A percentile compares a stretch with the other conserved stretches of the same genome.
These are phyloP conservation scores for Coemansia umbellata DNA, from an alignment of 192 early-diverging fungal genomes.

Conservation along the genomic window DNA sequence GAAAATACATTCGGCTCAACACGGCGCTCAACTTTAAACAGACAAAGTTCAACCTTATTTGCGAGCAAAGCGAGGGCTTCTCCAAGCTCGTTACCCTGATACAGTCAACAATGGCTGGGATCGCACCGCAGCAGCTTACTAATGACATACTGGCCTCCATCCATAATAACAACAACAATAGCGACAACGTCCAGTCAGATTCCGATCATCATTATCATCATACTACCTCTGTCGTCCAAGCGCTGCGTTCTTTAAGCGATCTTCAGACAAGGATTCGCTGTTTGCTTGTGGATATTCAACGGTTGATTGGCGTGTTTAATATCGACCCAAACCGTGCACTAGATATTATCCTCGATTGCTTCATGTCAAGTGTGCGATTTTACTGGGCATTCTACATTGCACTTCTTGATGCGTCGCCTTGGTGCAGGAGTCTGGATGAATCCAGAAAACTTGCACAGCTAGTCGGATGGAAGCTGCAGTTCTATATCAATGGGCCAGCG, in stretches of 20 bases:
- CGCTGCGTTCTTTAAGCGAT: slow-evolving; percentile 19
- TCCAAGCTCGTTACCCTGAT: slow-evolving; percentile 42
- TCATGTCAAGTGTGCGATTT: slow-evolving; percentile 39
- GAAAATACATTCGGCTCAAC: slow-evolving; percentile 35
- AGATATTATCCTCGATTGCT: slow-evolving; percentile 48
- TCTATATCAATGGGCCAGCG: slow-evolving; percentile 23
- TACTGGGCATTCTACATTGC: slow-evolving; percentile 48
- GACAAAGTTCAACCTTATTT: slow-evolving; percentile 46
- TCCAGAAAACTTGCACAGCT: slow-evolving; percentile 39
- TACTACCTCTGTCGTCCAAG: slow-evolving; percentile 6
- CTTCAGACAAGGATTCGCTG: slow-evolving; percentile 14
- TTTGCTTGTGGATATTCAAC: slow-evolving; percentile 30
- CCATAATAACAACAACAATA: background rate
- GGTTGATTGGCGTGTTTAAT: slow-evolving; percentile 43
- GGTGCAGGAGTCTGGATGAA: slow-evolving; percentile 23
- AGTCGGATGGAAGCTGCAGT: slow-evolving; percentile 46
- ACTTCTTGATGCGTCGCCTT: slow-evolving; percentile 44
- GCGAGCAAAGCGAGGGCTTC: slow-evolving; percentile 49
- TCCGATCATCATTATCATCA: too few relatives aligned
- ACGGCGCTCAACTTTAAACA: slow-evolving; percentile 49
- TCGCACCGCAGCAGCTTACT: slow-evolving; percentile 14
- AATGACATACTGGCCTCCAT: slow-evolving; percentile 12
- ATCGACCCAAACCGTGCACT: slow-evolving; percentile 46
- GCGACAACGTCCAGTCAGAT: background rate
- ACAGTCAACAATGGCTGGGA: slow-evolving; percentile 29